phyloP scores from a whole-genome alignment of 805 yeast species.

The Saccharomycodes ludwigii region DNA sequence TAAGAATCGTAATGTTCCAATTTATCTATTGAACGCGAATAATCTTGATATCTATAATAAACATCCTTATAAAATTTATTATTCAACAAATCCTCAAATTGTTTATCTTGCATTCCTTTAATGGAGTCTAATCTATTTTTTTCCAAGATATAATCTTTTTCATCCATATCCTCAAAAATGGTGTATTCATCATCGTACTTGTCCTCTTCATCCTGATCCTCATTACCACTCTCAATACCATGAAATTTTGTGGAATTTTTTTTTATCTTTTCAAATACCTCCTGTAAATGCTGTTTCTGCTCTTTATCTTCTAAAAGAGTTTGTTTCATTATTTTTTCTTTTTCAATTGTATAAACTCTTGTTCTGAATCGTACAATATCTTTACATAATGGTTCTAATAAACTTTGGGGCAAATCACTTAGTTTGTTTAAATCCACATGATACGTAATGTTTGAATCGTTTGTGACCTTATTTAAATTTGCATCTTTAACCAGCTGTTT shows the following conservation, averaged over 20 bases:
- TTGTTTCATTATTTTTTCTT: conserved; percentile 35
- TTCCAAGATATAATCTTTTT: conserved; percentile 11
- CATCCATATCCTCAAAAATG: conserved; percentile 8
- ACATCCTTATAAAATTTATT: too few relatives aligned
- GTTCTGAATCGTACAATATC: conserved; percentile 46
- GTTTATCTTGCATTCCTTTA: conserved; percentile 9
- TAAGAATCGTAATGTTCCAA: conserved; percentile 11
- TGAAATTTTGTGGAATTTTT: too few relatives aligned
- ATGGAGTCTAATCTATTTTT: conserved; percentile 8
- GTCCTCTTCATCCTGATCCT: conserved; percentile 4
- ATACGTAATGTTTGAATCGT: conserved; percentile 12
- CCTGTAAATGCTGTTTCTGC: conserved; percentile 15
- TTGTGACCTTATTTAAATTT: too few relatives aligned
- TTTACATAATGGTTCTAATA: conserved; percentile 22
- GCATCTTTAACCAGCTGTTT: too few relatives aligned
- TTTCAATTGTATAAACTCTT: conserved; percentile 39
- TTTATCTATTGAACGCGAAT: too few relatives aligned
- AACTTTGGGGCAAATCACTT: conserved; percentile 19
- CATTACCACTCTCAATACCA: conserved; percentile 5
- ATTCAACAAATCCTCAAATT: conserved; percentile 11
- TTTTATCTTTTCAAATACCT: conserved; percentile 17
- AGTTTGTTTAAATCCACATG: conserved; percentile 17
- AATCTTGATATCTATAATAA: too few relatives aligned
- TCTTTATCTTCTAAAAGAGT: conserved; percentile 17
- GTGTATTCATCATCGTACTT: conserved; percentile 10